Evolutionary conservation across 2,329 filamentous ascomycete genomes (phyloP).

Genomic region (Aspergillus luchuensis): DNA sequence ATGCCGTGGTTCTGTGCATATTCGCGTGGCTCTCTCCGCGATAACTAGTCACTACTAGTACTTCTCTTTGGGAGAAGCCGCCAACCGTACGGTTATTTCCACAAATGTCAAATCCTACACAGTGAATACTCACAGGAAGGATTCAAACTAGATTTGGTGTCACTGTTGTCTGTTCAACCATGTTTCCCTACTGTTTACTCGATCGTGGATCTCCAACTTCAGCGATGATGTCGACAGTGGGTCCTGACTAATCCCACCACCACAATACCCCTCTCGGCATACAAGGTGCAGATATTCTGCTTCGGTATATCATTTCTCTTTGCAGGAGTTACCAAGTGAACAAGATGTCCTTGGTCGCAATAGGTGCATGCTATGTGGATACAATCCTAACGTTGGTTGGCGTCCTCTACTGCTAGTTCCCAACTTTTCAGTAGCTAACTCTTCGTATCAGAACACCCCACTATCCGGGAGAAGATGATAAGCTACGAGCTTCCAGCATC

Average conservation of each 20-base stretch:
- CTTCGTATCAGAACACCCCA: constrained; percentile 42
- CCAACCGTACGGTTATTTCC: no score
- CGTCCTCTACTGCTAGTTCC: constrained; percentile 1
- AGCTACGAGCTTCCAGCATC: constrained; percentile 65
- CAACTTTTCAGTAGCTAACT: constrained; percentile 8
- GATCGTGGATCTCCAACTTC: not conserved
- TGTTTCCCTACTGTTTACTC: no score
- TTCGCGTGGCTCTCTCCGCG: no score
- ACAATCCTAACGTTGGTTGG: constrained; percentile 64
- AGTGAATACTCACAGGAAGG: no score
- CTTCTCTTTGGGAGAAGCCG: no score
- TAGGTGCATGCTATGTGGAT: constrained; percentile 71
- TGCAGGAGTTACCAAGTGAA: not conserved
- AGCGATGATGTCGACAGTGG: constrained; percentile 12
- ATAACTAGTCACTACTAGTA: no score
- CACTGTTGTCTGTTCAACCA: no score
- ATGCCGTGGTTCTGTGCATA: no score
- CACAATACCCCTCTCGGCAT: constrained; percentile 1
- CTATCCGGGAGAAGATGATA: constrained; percentile 71
- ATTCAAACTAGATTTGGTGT: not conserved
- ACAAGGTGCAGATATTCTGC: not conserved
- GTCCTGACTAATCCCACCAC: constrained; percentile 28
- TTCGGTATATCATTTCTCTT: not conserved
- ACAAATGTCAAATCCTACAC: no score
- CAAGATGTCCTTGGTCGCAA: constrained; percentile 60